These are phyloP conservation scores for Jackrogersella minutella DNA, from an alignment of 495 filamentous ascomycete species.

Conservation along the genomic window DNA sequence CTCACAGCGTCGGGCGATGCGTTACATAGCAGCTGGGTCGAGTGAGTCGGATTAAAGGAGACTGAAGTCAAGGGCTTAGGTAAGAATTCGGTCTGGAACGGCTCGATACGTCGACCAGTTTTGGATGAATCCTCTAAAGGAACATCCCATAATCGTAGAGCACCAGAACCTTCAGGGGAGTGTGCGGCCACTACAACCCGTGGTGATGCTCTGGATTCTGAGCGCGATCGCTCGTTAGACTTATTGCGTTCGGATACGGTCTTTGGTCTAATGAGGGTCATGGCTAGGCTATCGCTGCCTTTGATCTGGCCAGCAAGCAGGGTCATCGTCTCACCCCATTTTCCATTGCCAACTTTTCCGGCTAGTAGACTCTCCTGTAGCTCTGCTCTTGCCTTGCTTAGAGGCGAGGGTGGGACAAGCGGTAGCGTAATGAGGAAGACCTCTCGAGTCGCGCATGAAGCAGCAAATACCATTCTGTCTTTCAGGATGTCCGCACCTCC, in stretches of 20 bases:
- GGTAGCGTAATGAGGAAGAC: slow-evolving; percentile 77
- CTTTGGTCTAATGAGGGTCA: slow-evolving; percentile 66
- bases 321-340: slow-evolving; percentile 69
- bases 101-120: slow-evolving; percentile 54
- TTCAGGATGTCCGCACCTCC: slow-evolving; percentile 68
- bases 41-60: slow-evolving; percentile 73
- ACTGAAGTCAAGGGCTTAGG: slow-evolving; percentile 70
- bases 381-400: slow-evolving; percentile 59
- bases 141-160: slow-evolving; percentile 57
- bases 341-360: slow-evolving; percentile 58
- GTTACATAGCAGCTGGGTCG: slow-evolving; percentile 71
- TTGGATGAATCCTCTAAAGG: slow-evolving; percentile 50
- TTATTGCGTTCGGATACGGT: slow-evolving; percentile 42
- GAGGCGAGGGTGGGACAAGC: slow-evolving; percentile 73
- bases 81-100: slow-evolving; percentile 70
- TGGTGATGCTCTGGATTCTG: slow-evolving; percentile 36
- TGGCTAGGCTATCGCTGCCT: slow-evolving; percentile 69
- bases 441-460: slow-evolving; percentile 73
- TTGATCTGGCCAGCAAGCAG: slow-evolving; percentile 66
- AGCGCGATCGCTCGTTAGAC: slow-evolving; percentile 48
- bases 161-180: slow-evolving; percentile 72
- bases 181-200: slow-evolving; percentile 60
- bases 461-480: slow-evolving; percentile 72
- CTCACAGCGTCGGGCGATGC: slow-evolving; percentile 74
- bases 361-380: slow-evolving; percentile 54